Conservation (phyloP, 2,329 filamentous ascomycete species). For the Arachnomyces sp. region DNA sequence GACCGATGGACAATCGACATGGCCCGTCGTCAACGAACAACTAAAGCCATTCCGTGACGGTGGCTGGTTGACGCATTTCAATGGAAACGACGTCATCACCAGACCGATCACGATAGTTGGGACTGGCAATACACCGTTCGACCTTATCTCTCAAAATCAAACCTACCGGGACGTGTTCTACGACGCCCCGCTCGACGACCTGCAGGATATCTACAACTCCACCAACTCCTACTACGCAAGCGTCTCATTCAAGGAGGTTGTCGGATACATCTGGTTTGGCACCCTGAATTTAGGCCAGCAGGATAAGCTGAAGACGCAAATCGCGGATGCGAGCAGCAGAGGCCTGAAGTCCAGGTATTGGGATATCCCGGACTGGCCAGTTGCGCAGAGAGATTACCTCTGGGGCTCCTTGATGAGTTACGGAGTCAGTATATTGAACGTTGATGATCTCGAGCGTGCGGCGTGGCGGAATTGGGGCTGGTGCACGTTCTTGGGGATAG, state of each 20-base stretch:
- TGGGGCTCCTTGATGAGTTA: not conserved
- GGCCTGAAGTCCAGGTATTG: not conserved
- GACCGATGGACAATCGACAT: slow-evolving; percentile 37
- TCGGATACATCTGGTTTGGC: not conserved
- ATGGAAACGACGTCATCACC: slow-evolving; percentile 42
- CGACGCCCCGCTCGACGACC: slow-evolving; percentile 45
- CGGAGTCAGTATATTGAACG: not conserved
- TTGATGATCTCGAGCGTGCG: slow-evolving; percentile 1
- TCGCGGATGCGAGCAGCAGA: not conserved
- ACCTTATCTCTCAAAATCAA: slow-evolving; percentile 45
- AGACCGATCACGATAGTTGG: slow-evolving; percentile 62
- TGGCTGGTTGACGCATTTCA: slow-evolving; percentile 35
- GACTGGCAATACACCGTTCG: slow-evolving; percentile 58
- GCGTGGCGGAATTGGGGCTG: not conserved
- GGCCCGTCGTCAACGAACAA: slow-evolving; percentile 19
- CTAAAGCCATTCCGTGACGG: slow-evolving; percentile 11
- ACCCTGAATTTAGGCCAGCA: not conserved
- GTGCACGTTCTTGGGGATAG: not conserved
- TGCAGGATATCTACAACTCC: slow-evolving; percentile 6
- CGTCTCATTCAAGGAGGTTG: not conserved
- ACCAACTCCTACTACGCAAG: slow-evolving; percentile 3
- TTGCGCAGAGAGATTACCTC: not conserved
- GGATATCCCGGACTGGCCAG: slow-evolving; percentile 1
- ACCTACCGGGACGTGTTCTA: slow-evolving; percentile 51
- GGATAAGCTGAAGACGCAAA: not conserved